Evolutionary conservation across 129 eudicot genomes (phyloP), one percentile per base, ranked within the genome.

Genomic region (Smallanthus sonchifolius): DNA sequence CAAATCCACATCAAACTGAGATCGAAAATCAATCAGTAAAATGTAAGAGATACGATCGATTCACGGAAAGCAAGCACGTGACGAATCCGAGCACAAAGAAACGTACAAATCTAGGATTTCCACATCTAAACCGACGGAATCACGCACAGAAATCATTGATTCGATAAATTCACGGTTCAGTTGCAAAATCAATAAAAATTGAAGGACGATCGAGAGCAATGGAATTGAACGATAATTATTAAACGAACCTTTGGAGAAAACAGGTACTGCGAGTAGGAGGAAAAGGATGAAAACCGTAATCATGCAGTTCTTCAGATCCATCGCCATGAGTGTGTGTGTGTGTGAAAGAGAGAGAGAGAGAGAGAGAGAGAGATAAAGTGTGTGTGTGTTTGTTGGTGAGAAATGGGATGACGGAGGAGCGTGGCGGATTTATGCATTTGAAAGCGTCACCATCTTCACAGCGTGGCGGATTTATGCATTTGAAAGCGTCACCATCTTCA

Each of bases 371-470:
- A n/a, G n/a, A n/a, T n/a, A n/a, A n/a, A n/a, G n/a, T n/a, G 69
- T 37, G 61, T 17, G 35, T 24, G 20, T 5, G n/a, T 7, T 52
- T 51, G 43, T 34, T 54, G 65, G 42, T 20, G 51, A 15, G 36
- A 15, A 24, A 14, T n/a, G 7, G 24, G 56, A 49, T 49, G 7
- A 28, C 5, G 15, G 19, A 13, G 30, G 4, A 15, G 32, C 13
- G 28, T 16, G 45, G 70, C 39, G 82, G 77, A 38, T 63, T 79
- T 79, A 75, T 56, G 69, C 70, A 82, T 54, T 72, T 71, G 82
- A 83, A 80, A 69, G n/a, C 1, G 73, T 86, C 87, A 20, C 83
- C 76, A 86, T 83, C 87, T 70, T 47, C 76, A 80, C 91, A 86
- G 80, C 82, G 64, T 68, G 42, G 68, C 5, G 48, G 40, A 37